Evolutionary conservation across 1,284 basidiomycete species (phyloP).

Genomic region (Leccinum fallax): DNA sequence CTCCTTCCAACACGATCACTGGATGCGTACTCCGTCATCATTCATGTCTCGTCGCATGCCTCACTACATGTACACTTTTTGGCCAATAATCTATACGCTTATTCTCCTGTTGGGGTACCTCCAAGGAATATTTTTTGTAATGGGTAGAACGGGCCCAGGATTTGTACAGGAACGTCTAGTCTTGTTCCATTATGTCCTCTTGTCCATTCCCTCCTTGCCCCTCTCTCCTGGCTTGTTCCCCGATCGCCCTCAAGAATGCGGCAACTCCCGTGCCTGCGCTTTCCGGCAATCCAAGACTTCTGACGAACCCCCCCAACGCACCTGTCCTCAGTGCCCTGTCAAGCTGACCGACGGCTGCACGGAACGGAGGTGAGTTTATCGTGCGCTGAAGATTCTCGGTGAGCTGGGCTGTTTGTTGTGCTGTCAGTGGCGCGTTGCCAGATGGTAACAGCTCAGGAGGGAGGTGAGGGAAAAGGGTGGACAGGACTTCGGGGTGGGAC

Average conservation of each 20-base stretch:
- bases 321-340: constrained; percentile 80
- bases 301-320: constrained; percentile 67
- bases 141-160: neutral
- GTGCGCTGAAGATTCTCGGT: constrained; percentile 61
- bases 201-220: constrained; percentile 26
- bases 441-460: constrained; percentile 42
- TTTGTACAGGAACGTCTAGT: constrained; percentile 13
- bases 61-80: neutral
- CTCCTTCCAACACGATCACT: constrained; percentile 13
- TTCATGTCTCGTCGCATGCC: neutral
- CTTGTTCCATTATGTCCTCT: constrained; percentile 36
- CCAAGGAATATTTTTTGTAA: no score
- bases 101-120: neutral
- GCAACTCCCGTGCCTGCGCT: constrained; percentile 74
- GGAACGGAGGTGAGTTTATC: constrained; percentile 60
- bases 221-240: constrained; percentile 67
- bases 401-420: constrained; percentile 39
- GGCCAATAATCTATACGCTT: constrained; percentile 3
- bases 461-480: constrained; percentile 73
- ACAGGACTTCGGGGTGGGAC: constrained; percentile 64
- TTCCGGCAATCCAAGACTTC: constrained; percentile 74
- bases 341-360: constrained; percentile 62
- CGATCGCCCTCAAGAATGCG: constrained; percentile 73
- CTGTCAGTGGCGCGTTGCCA: constrained; percentile 18
- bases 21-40: neutral